Conservation (phyloP, 495 filamentous ascomycete genomes). For the Penicillium egyptiacum region DNA sequence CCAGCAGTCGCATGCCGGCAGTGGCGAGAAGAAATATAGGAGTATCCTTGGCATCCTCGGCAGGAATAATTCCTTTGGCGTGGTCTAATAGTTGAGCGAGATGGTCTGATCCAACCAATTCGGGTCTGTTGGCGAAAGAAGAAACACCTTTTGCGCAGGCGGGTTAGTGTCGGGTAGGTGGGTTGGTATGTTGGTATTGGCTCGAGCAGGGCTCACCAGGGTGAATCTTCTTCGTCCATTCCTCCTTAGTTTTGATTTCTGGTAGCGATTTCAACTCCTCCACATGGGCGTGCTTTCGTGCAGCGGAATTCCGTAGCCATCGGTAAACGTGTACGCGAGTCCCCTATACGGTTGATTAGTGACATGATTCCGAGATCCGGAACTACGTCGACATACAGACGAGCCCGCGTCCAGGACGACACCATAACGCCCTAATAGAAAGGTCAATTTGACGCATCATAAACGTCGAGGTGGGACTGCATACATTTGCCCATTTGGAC, state of each 20-base stretch:
- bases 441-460: constrained; percentile 1
- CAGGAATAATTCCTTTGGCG: constrained; percentile 78
- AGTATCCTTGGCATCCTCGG: constrained; percentile 73
- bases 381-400: constrained; percentile 48
- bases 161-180: constrained; percentile 10
- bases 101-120: constrained; percentile 77
- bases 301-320: constrained; percentile 76
- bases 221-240: constrained; percentile 90
- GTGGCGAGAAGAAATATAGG: constrained; percentile 95
- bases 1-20: constrained; percentile 93
- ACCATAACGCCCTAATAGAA: constrained; percentile 56
- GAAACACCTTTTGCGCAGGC: constrained; percentile 63
- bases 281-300: constrained; percentile 58
- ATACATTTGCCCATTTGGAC: constrained; percentile 54
- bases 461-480: constrained; percentile 15
- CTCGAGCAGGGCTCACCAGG: constrained; percentile 57
- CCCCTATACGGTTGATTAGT: constrained; percentile 49
- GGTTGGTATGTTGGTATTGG: too few species aligned
- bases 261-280: constrained; percentile 70
- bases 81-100: constrained; percentile 76
- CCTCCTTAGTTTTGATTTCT: constrained; percentile 73
- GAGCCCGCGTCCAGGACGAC: constrained; percentile 70
- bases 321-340: constrained; percentile 91
- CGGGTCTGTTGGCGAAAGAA: constrained; percentile 76
- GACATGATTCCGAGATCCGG: neutral